Base-by-base conservation (phyloP, 177 flowering plant species). In the Vitis hybrid region DNA sequence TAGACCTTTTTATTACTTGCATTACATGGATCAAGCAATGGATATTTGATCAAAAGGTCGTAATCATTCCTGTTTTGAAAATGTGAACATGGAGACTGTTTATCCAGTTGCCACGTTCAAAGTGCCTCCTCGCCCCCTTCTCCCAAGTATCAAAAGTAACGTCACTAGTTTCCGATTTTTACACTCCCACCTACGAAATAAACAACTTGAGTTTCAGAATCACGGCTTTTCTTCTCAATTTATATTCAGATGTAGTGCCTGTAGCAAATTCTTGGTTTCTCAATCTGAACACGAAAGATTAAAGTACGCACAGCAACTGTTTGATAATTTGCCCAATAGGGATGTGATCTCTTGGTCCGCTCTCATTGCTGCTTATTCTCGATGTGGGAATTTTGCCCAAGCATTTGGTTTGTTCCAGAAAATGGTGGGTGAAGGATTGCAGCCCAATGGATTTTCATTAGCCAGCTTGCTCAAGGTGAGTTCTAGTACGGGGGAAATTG, bases 401-500 rank as follows among this genome's bases (percentile, higher is more conserved):
- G 70, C 70, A 4, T 59, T 75, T 12, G 11, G 24, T 61, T 65
- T 74, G 71, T 70, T 77, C 12, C 62, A 50, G 17, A 60, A 56
- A 12, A 77, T 80, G 78, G 32, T 62, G 49, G 58, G 65, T 11
- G 75, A 68, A 67, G 76, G 75, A n/a, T 56, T 65, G 35, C 50
- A 21, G 61, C 77, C 68, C 19, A 52, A 78, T 51, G 79, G 72
- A 19, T 72, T 64, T 27, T 62, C 78, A 12, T 48, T 70, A 65
- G 70, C 64, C 18, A 60, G 74, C 60, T 72, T 76, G 35, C 9
- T 81, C 19, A 73, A 74, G 67, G 77, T 58, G 19, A 76, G 80
- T 57, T 66, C 74, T 18, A 27, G 66, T 58, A 32, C 69, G 57
- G 66, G 65, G 62, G 82, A 74, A 7, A 7, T 62, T 27, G 35